Base-by-base conservation (phyloP, 352 stramenopile genomes). In the Pythium sukuiense region DNA sequence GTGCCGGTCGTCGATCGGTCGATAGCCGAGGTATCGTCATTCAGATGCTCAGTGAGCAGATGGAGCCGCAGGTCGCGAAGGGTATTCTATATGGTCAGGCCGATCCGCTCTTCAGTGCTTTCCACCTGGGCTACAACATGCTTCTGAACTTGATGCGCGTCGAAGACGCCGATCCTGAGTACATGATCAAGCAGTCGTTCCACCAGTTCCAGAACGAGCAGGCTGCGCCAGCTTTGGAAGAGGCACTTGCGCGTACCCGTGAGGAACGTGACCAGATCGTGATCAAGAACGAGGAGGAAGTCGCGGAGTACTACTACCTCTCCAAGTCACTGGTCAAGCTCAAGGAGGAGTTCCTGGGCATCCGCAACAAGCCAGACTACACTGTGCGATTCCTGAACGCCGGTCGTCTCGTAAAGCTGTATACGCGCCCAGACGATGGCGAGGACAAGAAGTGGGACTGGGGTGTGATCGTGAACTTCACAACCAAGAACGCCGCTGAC, bases 101-200 rank as follows among this genome's bases (percentile, higher is more conserved):
- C 0, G 78, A 90, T 46, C 74, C 80, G 43, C 67, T 93, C 6
- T 87, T 90, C 60, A 92, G 79, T 81, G 81, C 78, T 2, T 99
- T 99, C 81, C 92, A 98, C 73, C 95, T 99, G 57, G 97, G 92
- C 26, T 99, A 99, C 87, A 99, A 99, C 81, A 99, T 99, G 98
- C 79, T 99, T 50, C 76, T 99, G 18, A 99, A 99, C 74, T 87
- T 99, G 81, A 90, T 99, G 82, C 89, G 98, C 54, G 97, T 99
- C 14, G 97, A 99, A 83, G 89, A 96, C 61, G 84, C 82, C 18
- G 97, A 98, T 69, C 96, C 98, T 6, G 97, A 99, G 76, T 99
- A 98, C 72, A 93, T 99, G 70, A 95, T 99, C 57, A 94, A 96
- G 63, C 95, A 97, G 59, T 99, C 96, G 3, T 99, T 99, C 72